Evolutionary conservation across 768 basidiomycete species (phyloP).

Genomic region (Tremella fuciformis): DNA sequence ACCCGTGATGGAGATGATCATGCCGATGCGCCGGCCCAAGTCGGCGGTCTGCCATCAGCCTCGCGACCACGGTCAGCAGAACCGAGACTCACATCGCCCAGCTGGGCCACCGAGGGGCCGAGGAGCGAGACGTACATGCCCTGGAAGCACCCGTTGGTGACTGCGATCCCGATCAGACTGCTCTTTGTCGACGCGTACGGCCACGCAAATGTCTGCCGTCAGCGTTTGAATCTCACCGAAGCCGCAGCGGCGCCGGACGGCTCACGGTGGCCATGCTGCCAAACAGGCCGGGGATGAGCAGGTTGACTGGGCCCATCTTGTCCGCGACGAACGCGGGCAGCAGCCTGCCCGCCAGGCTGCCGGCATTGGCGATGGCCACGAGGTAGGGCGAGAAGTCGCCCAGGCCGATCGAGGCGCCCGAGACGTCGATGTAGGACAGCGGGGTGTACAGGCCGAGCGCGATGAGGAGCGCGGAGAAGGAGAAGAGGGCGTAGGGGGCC

Average conservation of each 20-base stretch:
- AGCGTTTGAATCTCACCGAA: background rate
- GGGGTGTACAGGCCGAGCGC: constrained; percentile 6
- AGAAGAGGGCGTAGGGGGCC: background rate
- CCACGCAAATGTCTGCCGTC: constrained; percentile 2
- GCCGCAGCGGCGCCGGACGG: background rate
- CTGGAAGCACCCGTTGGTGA: background rate
- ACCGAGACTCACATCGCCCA: constrained; percentile 1
- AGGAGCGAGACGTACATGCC: constrained; percentile 5
- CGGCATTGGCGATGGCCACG: constrained; percentile 2
- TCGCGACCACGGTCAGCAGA: background rate
- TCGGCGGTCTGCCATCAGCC: constrained; percentile 1
- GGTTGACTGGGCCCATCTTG: background rate
- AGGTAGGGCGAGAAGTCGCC: constrained; percentile 1
- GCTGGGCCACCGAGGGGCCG: background rate
- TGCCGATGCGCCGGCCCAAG: background rate
- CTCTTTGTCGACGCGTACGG: background rate
- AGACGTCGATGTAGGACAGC: background rate
- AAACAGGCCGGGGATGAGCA: background rate
- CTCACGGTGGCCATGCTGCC: constrained; percentile 5
- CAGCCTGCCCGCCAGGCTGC: background rate
- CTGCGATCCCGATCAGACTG: constrained; percentile 5
- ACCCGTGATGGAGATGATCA: constrained; percentile 8
- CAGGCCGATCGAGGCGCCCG: constrained; percentile 2
- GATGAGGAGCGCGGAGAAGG: background rate
- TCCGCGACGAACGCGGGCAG: constrained; percentile 3